Evolutionary conservation across 192 early-diverging fungal species (phyloP).

Genomic region (Coemansia sp.): DNA sequence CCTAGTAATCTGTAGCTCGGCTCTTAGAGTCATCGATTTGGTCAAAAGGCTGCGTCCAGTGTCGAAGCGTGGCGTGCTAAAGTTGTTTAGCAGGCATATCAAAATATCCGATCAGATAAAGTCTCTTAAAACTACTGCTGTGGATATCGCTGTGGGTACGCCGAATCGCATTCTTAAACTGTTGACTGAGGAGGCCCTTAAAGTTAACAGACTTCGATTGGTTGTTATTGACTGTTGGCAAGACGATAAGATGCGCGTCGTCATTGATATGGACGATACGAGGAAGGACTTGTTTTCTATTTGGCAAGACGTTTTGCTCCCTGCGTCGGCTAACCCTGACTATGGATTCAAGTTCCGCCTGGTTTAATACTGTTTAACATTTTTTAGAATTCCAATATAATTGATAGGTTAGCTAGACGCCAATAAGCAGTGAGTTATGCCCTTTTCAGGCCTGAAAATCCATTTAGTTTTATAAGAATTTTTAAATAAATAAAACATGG

Average conservation of each 20-base stretch:
- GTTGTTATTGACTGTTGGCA: constrained; percentile 55
- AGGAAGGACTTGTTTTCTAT: constrained; percentile 47
- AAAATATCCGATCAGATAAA: constrained; percentile 42
- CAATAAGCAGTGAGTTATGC: no score
- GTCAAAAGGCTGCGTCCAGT: constrained; percentile 35
- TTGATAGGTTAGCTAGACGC: no score
- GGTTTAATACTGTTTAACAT: constrained; percentile 4
- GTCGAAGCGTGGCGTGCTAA: constrained; percentile 29
- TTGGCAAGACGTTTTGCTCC: constrained; percentile 48
- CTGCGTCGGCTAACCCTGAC: constrained; percentile 41
- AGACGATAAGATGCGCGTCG: constrained; percentile 55
- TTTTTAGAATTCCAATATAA: not conserved
- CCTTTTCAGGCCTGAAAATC: no score
- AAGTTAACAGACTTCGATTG: constrained; percentile 37
- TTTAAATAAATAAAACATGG: no score
- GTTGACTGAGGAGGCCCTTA: constrained; percentile 31
- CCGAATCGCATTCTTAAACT: constrained; percentile 51
- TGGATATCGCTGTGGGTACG: constrained; percentile 51
- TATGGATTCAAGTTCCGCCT: constrained; percentile 40
- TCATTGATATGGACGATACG: constrained; percentile 55
- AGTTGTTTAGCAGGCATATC: constrained; percentile 53
- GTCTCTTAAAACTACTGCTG: constrained; percentile 12
- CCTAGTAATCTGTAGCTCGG: constrained; percentile 49
- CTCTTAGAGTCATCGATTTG: constrained; percentile 46
- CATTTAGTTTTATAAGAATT: no score